These are phyloP conservation scores for Dalbergia cochinchinensis DNA, from an alignment of 306 rosid genomes.

Conservation along the genomic window DNA sequence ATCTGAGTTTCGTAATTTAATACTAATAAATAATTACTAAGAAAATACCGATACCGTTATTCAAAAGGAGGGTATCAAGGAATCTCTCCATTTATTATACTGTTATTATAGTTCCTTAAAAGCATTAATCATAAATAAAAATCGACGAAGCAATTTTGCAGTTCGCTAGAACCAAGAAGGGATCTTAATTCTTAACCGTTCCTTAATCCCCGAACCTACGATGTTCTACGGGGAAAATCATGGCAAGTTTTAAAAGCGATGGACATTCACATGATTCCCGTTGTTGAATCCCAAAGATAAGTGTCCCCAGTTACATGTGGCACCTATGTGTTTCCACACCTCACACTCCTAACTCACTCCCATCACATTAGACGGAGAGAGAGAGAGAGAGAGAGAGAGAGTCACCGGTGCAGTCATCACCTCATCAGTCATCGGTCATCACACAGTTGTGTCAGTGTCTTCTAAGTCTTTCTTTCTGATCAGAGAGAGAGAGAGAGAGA, in stretches of 20 bases:
- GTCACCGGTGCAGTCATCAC: too few species aligned
- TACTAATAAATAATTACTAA: too few species aligned
- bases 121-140: background rate
- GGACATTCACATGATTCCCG: slow-evolving; percentile 15
- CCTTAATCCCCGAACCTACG: slow-evolving; percentile 3
- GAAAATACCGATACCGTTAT: background rate
- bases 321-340: slow-evolving; percentile 40
- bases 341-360: background rate
- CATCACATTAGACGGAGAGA: background rate
- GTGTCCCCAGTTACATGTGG: slow-evolving; percentile 50
- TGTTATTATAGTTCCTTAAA: background rate
- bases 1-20: too few species aligned
- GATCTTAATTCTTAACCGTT: slow-evolving; percentile 47
- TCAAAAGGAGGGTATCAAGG: background rate
- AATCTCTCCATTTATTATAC: background rate
- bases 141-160: background rate
- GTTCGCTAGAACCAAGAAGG: background rate
- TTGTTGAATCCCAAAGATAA: slow-evolving; percentile 47
- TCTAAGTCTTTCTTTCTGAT: background rate
- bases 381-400: background rate
- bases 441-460: background rate
- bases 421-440: background rate
- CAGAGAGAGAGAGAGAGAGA: background rate
- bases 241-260: background rate
- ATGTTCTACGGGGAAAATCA: slow-evolving; percentile 12